phyloP scores from a whole-genome alignment of 2,329 filamentous ascomycete genomes.

The Penicillium corylophilum region DNA sequence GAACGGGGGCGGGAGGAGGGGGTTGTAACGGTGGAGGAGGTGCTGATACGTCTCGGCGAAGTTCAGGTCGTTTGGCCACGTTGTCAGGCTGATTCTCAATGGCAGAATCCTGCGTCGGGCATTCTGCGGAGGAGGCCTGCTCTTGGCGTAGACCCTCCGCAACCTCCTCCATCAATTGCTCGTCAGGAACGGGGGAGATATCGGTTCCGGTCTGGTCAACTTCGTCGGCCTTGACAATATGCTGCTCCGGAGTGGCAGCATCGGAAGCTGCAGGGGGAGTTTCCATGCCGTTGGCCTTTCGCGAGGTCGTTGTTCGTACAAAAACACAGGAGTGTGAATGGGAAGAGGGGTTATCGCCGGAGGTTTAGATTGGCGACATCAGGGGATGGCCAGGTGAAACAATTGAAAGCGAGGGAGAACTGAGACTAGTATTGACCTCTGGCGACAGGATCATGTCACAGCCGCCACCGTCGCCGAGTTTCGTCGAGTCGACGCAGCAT shows the following conservation, averaged over 20 bases:
- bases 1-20: conserved; percentile 47
- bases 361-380: conserved; percentile 4
- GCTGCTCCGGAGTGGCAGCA: conserved; percentile 32
- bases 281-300: conserved; percentile 26
- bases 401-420: not conserved
- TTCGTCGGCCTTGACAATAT: conserved; percentile 51
- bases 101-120: conserved; percentile 8
- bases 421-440: not conserved
- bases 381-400: not conserved
- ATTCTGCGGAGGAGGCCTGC: conserved; percentile 23
- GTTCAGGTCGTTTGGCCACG: conserved; percentile 32
- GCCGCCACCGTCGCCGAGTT: conserved; percentile 2
- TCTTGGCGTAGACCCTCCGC: conserved; percentile 40
- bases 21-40: conserved; percentile 47
- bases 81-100: conserved; percentile 16
- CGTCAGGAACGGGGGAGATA: conserved; percentile 46
- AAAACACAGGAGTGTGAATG: conserved; percentile 5
- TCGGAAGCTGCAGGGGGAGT: conserved; percentile 22
- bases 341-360: conserved; percentile 3
- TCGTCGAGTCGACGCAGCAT: not conserved
- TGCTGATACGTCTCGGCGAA: conserved; percentile 37
- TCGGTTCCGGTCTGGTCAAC: conserved; percentile 50
- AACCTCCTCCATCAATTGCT: conserved; percentile 44
- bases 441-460: conserved; percentile 2
- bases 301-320: not conserved